phyloP scores from a whole-genome alignment of 2,329 filamentous ascomycete genomes.

The Beauveria bassiana region DNA sequence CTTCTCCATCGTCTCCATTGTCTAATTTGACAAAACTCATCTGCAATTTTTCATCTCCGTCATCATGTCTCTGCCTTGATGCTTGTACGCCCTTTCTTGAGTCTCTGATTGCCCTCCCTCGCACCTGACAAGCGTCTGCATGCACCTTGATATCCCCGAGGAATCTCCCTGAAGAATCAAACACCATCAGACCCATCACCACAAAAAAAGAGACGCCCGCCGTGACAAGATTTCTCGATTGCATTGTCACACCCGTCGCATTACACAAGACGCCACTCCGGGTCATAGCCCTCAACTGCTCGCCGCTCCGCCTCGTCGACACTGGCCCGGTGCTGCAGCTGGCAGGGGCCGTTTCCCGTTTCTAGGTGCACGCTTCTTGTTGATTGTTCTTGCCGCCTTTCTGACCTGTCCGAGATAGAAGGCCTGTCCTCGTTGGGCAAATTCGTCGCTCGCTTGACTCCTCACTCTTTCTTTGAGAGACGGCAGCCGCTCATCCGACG shows the following conservation, averaged over 20 bases:
- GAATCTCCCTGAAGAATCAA: background rate
- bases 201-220: background rate
- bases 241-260: slow-evolving; percentile 1
- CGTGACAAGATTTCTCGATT: background rate
- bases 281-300: background rate
- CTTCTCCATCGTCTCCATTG: background rate
- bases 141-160: slow-evolving; percentile 7
- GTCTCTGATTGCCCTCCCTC: background rate
- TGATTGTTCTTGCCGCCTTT: slow-evolving; percentile 3
- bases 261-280: slow-evolving; percentile 4
- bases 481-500: background rate
- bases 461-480: background rate
- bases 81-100: background rate
- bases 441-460: background rate
- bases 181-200: background rate
- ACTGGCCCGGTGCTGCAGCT: slow-evolving; percentile 10
- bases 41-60: background rate
- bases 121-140: background rate
- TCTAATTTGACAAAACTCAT: background rate
- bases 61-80: slow-evolving; percentile 1
- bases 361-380: background rate
- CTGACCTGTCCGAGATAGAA: background rate
- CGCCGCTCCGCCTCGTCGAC: background rate
- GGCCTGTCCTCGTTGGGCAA: background rate
- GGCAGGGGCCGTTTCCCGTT: slow-evolving; percentile 9